These are phyloP conservation scores for Magnolia sinica DNA, from an alignment of 164 flowering plant genomes.

Conservation along the genomic window DNA sequence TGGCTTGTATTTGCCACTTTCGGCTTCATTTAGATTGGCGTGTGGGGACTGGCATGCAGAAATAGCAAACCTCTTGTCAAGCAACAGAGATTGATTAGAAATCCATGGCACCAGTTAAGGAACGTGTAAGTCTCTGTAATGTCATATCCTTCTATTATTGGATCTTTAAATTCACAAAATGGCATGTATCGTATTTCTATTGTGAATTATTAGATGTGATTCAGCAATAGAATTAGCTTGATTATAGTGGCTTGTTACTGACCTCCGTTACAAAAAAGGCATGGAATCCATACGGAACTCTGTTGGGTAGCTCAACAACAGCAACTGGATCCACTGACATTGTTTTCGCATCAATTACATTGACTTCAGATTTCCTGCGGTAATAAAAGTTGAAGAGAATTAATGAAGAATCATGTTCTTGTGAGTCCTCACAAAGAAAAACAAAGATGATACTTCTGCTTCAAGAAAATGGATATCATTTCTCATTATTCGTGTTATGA, in stretches of 20 bases:
- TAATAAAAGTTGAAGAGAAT: background rate
- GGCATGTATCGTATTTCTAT: background rate
- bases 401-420: background rate
- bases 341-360: constrained; percentile 87
- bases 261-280: constrained; percentile 97
- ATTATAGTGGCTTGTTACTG: constrained; percentile 14
- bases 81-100: background rate
- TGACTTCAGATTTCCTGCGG: constrained; percentile 80
- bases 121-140: background rate
- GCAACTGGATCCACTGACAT: constrained; percentile 97
- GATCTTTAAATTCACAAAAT: background rate
- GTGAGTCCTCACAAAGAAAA: background rate
- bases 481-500: no score
- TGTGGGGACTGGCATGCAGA: no score
- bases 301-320: constrained; percentile 74
- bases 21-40: no score
- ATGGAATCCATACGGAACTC: constrained; percentile 96
- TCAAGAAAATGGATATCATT: background rate
- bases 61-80: no score
- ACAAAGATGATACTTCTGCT: background rate
- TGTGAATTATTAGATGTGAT: background rate
- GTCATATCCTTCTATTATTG: background rate
- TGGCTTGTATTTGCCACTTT: no score
- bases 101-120: background rate
- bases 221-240: background rate